phyloP scores from a whole-genome alignment of 176 grass and related monocot genomes.

The Panicum miliaceum region DNA sequence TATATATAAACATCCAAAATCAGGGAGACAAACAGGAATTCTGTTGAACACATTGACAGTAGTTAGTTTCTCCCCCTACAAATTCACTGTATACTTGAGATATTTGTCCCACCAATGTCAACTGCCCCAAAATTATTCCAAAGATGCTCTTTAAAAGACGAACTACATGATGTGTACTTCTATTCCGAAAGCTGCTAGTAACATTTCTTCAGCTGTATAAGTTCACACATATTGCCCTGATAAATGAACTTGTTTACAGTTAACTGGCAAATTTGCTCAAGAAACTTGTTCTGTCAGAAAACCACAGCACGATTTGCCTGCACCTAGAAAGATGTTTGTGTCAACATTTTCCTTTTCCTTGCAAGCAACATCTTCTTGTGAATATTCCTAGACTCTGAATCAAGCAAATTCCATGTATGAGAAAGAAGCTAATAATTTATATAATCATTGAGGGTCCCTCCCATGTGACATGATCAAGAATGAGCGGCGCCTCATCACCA shows the following conservation, averaged over 20 bases:
- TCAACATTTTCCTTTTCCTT: neutral
- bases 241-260: neutral
- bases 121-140: neutral
- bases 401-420: neutral
- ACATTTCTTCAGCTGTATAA: conserved; percentile 11
- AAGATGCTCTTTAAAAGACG: neutral
- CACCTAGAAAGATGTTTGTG: neutral
- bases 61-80: neutral
- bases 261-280: neutral
- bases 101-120: neutral
- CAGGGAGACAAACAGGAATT: neutral
- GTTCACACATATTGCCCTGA: neutral
- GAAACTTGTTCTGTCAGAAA: neutral
- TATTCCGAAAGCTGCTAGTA: neutral
- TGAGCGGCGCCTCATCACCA: neutral
- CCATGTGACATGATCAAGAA: conserved; percentile 11
- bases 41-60: neutral
- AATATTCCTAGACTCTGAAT: neutral
- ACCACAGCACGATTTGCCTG: neutral
- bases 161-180: conserved; percentile 9
- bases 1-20: neutral
- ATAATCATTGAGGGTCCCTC: neutral
- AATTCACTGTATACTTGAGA: conserved; percentile 10
- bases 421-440: neutral
- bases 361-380: neutral